Percentiles rank a stretch among this genome's conserved stretches.
Conservation (phyloP, 2,329 filamentous ascomycete species). For the Phialophora macrospora region DNA sequence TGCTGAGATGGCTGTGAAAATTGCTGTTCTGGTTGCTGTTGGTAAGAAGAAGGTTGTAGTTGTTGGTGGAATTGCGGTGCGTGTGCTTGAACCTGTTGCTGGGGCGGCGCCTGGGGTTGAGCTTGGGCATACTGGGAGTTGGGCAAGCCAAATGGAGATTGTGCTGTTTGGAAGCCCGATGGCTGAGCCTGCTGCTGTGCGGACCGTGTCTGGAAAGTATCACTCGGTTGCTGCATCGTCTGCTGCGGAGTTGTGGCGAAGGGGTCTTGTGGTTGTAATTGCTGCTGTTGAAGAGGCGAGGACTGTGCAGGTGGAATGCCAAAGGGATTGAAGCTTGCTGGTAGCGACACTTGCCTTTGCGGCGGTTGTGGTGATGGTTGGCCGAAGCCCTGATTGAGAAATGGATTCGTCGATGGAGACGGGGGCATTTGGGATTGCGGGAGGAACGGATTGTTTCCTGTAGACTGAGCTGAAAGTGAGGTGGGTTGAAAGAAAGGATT, state of each 20-base stretch:
- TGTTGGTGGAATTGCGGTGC: slow-evolving; percentile 19
- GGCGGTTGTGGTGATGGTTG: slow-evolving; percentile 32
- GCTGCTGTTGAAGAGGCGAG: slow-evolving; percentile 27
- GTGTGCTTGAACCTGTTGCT: slow-evolving; percentile 10
- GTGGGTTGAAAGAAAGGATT: slow-evolving; percentile 53
- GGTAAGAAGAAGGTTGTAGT: slow-evolving; percentile 18
- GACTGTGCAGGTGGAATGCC: slow-evolving; percentile 34
- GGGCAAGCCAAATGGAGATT: slow-evolving; percentile 21
- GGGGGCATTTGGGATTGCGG: slow-evolving; percentile 27
- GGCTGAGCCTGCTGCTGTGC: slow-evolving; percentile 34
- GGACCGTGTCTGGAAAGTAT: slow-evolving; percentile 29
- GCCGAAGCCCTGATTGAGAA: slow-evolving; percentile 30
- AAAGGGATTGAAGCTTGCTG: slow-evolving; percentile 37
- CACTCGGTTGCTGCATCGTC: slow-evolving; percentile 32
- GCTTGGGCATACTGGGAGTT: slow-evolving; percentile 36
- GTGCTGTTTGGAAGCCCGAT: slow-evolving; percentile 3
- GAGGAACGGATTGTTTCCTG: slow-evolving; percentile 38
- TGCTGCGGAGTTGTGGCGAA: slow-evolving; percentile 31
- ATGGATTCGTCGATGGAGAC: slow-evolving; percentile 36
- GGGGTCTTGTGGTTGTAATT: slow-evolving; percentile 30
- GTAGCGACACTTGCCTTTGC: slow-evolving; percentile 30
- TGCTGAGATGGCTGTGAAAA: slow-evolving; percentile 15
- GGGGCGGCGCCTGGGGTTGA: slow-evolving; percentile 22
- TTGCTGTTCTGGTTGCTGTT: slow-evolving; percentile 24
- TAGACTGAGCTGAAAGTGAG: slow-evolving; percentile 34